Evolutionary conservation across 306 rosid genomes (phyloP).

Genomic region (Amphicarpaea edgeworthii): DNA sequence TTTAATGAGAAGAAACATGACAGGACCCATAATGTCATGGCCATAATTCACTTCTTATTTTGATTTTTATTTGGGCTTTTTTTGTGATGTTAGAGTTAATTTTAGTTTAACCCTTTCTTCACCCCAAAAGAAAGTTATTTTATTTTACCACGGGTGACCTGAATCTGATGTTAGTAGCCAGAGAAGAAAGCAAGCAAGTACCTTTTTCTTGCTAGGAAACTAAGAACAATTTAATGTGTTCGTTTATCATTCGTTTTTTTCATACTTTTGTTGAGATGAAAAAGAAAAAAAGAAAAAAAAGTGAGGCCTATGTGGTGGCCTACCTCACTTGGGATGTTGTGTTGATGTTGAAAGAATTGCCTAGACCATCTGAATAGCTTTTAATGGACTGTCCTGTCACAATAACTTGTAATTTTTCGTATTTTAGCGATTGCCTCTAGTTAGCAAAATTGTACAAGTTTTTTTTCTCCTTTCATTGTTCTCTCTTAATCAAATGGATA

Average conservation of each 20-base stretch:
- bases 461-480: neutral
- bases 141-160: conserved; percentile 39
- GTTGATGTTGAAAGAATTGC: conserved; percentile 50
- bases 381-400: conserved; percentile 49
- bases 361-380: conserved; percentile 40
- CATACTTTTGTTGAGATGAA: conserved; percentile 43
- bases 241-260: conserved; percentile 37
- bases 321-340: conserved; percentile 56
- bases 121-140: conserved; percentile 43
- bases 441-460: conserved; percentile 9
- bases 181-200: conserved; percentile 38
- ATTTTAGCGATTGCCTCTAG: conserved; percentile 21
- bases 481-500: conserved; percentile 34
- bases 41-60: conserved; percentile 34
- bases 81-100: conserved; percentile 43
- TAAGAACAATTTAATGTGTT: conserved; percentile 38
- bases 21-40: conserved; percentile 7
- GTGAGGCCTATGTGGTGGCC: conserved; percentile 48
- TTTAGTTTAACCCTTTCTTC: conserved; percentile 46
- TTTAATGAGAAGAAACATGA: conserved; percentile 28
- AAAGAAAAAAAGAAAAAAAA: conserved; percentile 32
- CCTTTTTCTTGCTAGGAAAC: conserved; percentile 44
- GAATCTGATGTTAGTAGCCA: conserved; percentile 53
- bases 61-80: conserved; percentile 45
- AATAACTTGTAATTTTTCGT: conserved; percentile 45